Percentiles rank a stretch among this genome's conserved stretches.
phyloP scores from a whole-genome alignment of 768 basidiomycete genomes.

The Pleurotus sapidus region DNA sequence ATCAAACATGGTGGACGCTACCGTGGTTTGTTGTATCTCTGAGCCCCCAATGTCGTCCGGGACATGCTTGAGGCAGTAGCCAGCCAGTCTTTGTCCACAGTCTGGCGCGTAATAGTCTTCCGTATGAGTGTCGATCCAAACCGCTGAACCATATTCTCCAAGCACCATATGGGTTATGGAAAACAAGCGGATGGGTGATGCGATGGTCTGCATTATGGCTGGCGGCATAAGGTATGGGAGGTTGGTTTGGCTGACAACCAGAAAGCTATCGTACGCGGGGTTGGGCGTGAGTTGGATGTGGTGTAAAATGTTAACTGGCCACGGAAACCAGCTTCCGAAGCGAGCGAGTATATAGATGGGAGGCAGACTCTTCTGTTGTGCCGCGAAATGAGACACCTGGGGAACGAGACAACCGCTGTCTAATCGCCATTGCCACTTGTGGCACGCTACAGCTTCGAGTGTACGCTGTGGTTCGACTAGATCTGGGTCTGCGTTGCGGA shows the following conservation, averaged over 20 bases:
- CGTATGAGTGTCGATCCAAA: slow-evolving; percentile 67
- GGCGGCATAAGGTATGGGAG: slow-evolving; percentile 43
- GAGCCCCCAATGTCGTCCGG: slow-evolving; percentile 12
- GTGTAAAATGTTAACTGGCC: slow-evolving; percentile 71
- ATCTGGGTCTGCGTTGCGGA: slow-evolving; percentile 16
- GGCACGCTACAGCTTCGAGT: slow-evolving; percentile 34
- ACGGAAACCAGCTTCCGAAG: slow-evolving; percentile 58
- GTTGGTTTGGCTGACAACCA: slow-evolving; percentile 29
- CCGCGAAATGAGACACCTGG: slow-evolving; percentile 23
- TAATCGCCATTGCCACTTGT: slow-evolving; percentile 56
- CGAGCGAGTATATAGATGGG: slow-evolving; percentile 55
- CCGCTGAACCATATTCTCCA: slow-evolving; percentile 56
- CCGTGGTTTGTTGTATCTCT: slow-evolving; percentile 22
- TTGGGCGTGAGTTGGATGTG: slow-evolving; percentile 53
- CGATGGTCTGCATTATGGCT: slow-evolving; percentile 34
- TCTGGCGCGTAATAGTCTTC: slow-evolving; percentile 46
- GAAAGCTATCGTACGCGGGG: slow-evolving; percentile 24
- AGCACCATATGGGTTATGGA: slow-evolving; percentile 50
- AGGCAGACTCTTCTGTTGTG: slow-evolving; percentile 13
- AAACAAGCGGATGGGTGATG: slow-evolving; percentile 57
- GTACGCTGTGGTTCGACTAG: slow-evolving; percentile 24
- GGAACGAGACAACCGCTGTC: slow-evolving; percentile 44
- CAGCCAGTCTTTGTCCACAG: slow-evolving; percentile 60
- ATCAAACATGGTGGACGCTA: slow-evolving; percentile 40
- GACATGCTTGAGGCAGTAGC: slow-evolving; percentile 22